Base-by-base conservation (phyloP, 176 grass and related monocot species). In the Raddia guianensis region DNA sequence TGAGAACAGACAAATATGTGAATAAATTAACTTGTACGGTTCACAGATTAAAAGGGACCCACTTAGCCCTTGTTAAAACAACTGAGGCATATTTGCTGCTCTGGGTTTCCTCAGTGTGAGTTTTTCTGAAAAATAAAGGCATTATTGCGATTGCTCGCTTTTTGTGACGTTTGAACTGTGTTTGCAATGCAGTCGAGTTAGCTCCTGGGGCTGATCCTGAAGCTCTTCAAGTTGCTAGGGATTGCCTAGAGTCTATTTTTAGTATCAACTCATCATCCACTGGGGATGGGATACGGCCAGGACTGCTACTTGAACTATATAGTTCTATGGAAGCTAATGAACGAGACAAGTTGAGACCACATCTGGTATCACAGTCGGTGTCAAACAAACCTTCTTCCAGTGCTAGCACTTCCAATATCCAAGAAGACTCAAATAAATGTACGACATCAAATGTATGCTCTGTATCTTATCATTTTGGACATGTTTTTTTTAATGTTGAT, bases 181-280 rank as follows among this genome's bases (percentile, higher is more conserved):
- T 78, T 57, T 62, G 64, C 9, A 12, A 72, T 85, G 79, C 91
- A 94, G 91, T 94, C 35, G 85, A 94, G 67, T 42, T 94, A 66
- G 70, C 80, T 78, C 76, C 88, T 15, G 82, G 80, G 8, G 79
- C 46, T 65, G 88, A 94, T 74, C 81, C 79, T 58, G 88, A 94
- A 90, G 91, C 91, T 46, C 83, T 94, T 70, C 80, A 94, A 68
- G 91, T 94, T 72, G 83, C 83, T 2, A 90, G 48, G 73, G 85
- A 94, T 48, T 94, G 91, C 35, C 54, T 94, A n/a, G 82, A 86
- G 72, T 82, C 82, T 6, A 37, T 83, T 73, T 94, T 91, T 83
- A 33, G 49, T 51, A 45, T 88, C 48, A 83, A 88, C 60, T 88
- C 85, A 35, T 79, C 84, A 66, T 72, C 85, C 5, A 34, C 60